A percentile compares a stretch with the other conserved stretches of the same genome.
These are phyloP conservation scores for Melanopsichium pennsylvanicum DNA, from an alignment of 1,284 basidiomycete genomes.

Conservation along the genomic window DNA sequence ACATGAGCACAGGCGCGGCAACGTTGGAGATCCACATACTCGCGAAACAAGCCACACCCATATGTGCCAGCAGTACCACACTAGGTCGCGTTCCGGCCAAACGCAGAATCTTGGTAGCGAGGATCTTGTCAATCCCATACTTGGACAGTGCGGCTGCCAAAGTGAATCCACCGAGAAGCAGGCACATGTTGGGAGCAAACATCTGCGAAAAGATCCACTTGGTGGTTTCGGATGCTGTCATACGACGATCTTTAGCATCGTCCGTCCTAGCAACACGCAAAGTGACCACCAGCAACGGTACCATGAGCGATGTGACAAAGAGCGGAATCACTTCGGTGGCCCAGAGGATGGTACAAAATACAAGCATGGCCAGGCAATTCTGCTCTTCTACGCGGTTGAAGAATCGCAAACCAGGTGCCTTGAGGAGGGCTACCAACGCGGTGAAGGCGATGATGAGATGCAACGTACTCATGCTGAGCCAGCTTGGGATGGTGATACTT, in stretches of 20 bases:
- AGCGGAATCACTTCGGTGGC: conserved; percentile 96
- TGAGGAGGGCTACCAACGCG: conserved; percentile 57
- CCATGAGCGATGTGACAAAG: conserved; percentile 90
- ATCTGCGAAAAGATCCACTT: conserved; percentile 76
- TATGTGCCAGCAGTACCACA: conserved; percentile 88
- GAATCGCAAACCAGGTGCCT: conserved; percentile 59
- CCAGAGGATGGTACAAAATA: conserved; percentile 94
- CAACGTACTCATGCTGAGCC: conserved; percentile 59
- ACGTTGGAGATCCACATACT: conserved; percentile 99
- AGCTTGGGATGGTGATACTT: conserved; percentile 43
- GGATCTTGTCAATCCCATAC: conserved; percentile 88
- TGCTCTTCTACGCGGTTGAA: conserved; percentile 78
- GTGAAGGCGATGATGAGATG: conserved; percentile 59
- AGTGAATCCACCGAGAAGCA: conserved; percentile 83
- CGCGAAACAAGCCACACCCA: conserved; percentile 96
- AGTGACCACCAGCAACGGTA: conserved; percentile 88
- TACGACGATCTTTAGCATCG: conserved; percentile 71
- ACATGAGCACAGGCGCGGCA: conserved; percentile 95
- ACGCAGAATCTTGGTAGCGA: conserved; percentile 90
- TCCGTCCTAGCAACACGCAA: conserved; percentile 80
- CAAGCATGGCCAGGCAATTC: conserved; percentile 87
- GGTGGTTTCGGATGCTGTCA: conserved; percentile 79
- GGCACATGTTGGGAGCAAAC: conserved; percentile 88
- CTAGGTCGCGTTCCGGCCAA: conserved; percentile 87
- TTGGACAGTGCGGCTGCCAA: conserved; percentile 96